These are phyloP conservation scores for Termitomyces sp. DNA, from an alignment of 768 basidiomycete species.

Conservation along the genomic window DNA sequence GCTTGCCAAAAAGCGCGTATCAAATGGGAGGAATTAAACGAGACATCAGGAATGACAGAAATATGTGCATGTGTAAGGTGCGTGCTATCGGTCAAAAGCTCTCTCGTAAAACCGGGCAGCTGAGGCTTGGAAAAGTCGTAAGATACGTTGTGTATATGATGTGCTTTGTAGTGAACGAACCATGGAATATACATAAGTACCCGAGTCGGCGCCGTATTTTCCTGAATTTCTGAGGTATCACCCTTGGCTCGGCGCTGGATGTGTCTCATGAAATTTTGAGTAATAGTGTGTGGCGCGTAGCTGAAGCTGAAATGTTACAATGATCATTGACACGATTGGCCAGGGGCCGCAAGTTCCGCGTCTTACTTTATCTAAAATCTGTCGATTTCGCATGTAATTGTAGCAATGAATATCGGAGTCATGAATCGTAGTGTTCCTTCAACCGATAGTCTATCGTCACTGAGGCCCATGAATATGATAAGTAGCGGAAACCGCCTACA, in stretches of 20 bases:
- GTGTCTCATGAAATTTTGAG: too few relatives aligned
- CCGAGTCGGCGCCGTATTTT: not conserved
- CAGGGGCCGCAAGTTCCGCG: too few relatives aligned
- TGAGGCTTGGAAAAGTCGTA: not conserved
- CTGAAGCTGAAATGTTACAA: too few relatives aligned
- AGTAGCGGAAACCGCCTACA: too few relatives aligned
- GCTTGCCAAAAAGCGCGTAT: not conserved
- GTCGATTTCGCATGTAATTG: too few relatives aligned
- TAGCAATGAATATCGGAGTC: too few relatives aligned
- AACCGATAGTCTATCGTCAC: too few relatives aligned
- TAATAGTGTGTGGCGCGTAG: too few relatives aligned
- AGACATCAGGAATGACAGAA: not conserved
- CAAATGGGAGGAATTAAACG: not conserved
- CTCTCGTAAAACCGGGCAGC: not conserved
- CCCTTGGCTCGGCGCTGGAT: not conserved
- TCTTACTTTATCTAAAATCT: too few relatives aligned
- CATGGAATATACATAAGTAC: not conserved
- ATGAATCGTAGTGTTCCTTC: too few relatives aligned
- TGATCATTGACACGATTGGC: too few relatives aligned
- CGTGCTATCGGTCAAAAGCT: not conserved
- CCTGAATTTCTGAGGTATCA: not conserved
- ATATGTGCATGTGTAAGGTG: not conserved
- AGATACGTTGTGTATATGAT: not conserved
- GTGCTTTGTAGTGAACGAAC: not conserved
- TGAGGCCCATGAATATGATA: too few relatives aligned